Evolutionary conservation across 495 filamentous ascomycete genomes (phyloP), one percentile per base, ranked within the genome.

Genomic region (Penicillium ochrochloron): DNA sequence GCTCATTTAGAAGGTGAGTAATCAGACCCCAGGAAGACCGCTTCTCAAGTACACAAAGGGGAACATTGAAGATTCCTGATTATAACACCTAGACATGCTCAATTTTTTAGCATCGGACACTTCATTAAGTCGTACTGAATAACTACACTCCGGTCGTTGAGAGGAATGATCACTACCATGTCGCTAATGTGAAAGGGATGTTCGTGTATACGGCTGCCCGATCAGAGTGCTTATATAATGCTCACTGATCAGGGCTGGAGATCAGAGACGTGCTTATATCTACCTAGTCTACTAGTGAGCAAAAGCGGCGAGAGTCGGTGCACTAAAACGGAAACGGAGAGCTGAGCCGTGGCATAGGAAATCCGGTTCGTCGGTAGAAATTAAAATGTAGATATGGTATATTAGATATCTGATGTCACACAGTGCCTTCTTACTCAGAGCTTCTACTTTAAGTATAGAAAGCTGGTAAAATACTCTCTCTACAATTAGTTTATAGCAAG

Each of bases 281-380:
- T 63, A 52, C 54, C 39, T 21, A n/a, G n/a, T n/a, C n/a, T n/a
- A n/a, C n/a, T n/a, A 63, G 61, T 63, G 61, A 58, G 54, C 61
- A 63, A 63, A 63, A 63, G 37, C 53, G 42, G 61, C 42, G 53
- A 63, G 57, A 42, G 41, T 17, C 63, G 44, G 46, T 57, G 63
- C 63, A 62, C 63, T 52, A 57, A 66, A n/a, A 44, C 59, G 51
- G 59, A 62, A 66, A 37, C 29, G 3, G 63, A 57, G 62, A 10
- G 33, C 33, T 11, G 8, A 35, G 33, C 7, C 33, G 8, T 35
- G 33, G 33, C 33, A 35, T 35, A 35, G 33, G 33, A 35, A 35
- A 35, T 35, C 33, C 33, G 33, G 33, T 35, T 11, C 8, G 33
- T 35, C 2, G 33, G 33, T 35, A 27, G 25, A 27, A 27, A 27